Evolutionary conservation across 2,329 filamentous ascomycete genomes (phyloP).

Genomic region (Cercospora sesami): DNA sequence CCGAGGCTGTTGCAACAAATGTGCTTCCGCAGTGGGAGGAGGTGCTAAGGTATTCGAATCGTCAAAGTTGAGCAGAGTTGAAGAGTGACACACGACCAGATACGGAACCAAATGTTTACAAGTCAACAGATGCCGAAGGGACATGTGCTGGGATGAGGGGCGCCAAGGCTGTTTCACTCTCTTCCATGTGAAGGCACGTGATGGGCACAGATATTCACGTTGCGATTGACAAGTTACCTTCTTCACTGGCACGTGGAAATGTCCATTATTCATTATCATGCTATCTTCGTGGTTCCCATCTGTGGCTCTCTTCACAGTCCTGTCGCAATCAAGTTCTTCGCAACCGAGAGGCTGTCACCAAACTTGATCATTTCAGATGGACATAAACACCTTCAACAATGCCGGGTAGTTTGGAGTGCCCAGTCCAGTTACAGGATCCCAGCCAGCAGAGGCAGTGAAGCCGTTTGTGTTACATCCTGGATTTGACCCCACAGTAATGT

Average conservation of each 20-base stretch:
- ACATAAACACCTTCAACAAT: constrained; percentile 27
- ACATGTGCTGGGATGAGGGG: background rate
- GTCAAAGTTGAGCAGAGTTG: background rate
- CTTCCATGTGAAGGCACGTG: constrained; percentile 1
- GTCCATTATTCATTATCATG: constrained; percentile 5
- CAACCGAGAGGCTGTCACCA: background rate
- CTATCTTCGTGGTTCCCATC: background rate
- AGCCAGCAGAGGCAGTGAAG: constrained; percentile 32
- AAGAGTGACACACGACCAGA: background rate
- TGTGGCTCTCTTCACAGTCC: background rate
- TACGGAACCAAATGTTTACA: background rate
- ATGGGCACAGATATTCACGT: background rate
- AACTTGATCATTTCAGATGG: background rate
- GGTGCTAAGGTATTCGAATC: background rate
- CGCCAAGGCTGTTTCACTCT: background rate
- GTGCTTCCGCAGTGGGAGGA: background rate
- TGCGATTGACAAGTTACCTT: background rate
- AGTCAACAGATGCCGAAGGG: background rate
- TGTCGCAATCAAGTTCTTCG: background rate
- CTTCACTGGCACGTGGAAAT: background rate
- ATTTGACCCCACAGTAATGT: constrained; percentile 41
- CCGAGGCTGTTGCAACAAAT: background rate
- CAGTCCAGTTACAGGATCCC: constrained; percentile 35
- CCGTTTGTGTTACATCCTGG: constrained; percentile 37
- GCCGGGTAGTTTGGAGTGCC: constrained; percentile 29